These are phyloP conservation scores for Blastobotrys robertii DNA, from an alignment of 805 yeast species.

Conservation along the genomic window DNA sequence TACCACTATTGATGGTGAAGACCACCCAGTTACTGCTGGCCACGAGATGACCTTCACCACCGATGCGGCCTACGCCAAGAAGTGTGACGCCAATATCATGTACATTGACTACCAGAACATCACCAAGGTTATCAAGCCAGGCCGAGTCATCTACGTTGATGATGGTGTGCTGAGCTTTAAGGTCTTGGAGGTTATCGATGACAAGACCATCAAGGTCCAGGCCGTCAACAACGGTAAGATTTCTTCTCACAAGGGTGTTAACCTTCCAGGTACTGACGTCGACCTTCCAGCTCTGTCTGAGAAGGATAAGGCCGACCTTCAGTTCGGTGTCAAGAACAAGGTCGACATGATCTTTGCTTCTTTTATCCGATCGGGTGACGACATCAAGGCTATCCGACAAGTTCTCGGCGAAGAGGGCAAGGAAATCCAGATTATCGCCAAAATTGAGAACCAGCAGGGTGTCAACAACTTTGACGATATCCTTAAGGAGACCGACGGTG, in stretches of 20 bases:
- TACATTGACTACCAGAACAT: slow-evolving; percentile 92
- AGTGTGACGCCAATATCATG: slow-evolving; percentile 74
- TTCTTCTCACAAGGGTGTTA: slow-evolving; percentile 97
- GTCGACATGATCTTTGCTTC: slow-evolving; percentile 99
- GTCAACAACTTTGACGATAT: slow-evolving; percentile 98
- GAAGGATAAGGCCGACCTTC: slow-evolving; percentile 87
- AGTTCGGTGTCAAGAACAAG: slow-evolving; percentile 93
- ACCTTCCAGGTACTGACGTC: slow-evolving; percentile 97
- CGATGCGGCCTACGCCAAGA: slow-evolving; percentile 63
- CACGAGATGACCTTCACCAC: slow-evolving; percentile 93
- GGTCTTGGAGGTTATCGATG: slow-evolving; percentile 77
- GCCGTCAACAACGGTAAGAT: slow-evolving; percentile 93
- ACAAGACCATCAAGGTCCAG: slow-evolving; percentile 69
- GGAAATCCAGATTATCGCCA: slow-evolving; percentile 91
- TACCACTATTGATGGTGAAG: slow-evolving; percentile 69
- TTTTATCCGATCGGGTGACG: slow-evolving; percentile 90
- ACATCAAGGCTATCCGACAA: slow-evolving; percentile 80
- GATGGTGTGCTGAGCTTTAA: slow-evolving; percentile 97
- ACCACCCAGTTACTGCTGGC: slow-evolving; percentile 72
- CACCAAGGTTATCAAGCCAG: slow-evolving; percentile 81
- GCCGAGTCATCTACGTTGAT: slow-evolving; percentile 88
- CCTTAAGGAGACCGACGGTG: slow-evolving; percentile 92
- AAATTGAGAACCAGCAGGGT: slow-evolving; percentile 99
- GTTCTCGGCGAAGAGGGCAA: slow-evolving; percentile 96
- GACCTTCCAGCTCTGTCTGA: slow-evolving; percentile 97